These are phyloP conservation scores for Oenanthe sinensis DNA, from an alignment of 129 eudicot species.

Conservation along the genomic window DNA sequence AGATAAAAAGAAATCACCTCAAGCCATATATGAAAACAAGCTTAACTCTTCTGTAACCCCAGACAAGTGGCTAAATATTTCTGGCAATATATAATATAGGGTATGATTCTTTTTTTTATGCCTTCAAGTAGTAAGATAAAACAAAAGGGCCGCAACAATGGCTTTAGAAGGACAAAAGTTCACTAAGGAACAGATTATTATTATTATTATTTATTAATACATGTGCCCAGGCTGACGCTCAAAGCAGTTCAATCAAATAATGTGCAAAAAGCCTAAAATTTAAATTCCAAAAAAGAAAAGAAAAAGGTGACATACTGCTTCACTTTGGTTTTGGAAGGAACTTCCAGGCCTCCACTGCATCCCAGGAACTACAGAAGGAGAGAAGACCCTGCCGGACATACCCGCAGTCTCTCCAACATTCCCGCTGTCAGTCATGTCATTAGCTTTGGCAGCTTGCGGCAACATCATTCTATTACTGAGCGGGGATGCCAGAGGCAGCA, in stretches of 20 bases:
- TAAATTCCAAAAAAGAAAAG: not conserved
- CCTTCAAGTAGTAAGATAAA: not conserved
- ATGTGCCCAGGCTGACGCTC: not conserved
- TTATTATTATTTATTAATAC: not conserved
- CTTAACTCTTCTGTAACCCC: not conserved
- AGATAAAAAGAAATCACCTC: not conserved
- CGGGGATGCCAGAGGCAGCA: conserved; percentile 47
- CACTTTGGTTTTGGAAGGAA: conserved; percentile 78
- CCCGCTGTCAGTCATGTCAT: conserved; percentile 42
- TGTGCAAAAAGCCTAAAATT: not conserved
- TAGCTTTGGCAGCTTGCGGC: conserved; percentile 49
- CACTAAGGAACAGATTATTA: not conserved
- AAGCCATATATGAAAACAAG: not conserved
- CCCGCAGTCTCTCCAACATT: conserved; percentile 49
- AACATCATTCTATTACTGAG: conserved; percentile 64
- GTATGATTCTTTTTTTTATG: not conserved
- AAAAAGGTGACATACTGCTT: conserved; percentile 45
- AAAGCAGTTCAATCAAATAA: not conserved
- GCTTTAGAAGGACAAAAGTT: not conserved
- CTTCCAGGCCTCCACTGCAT: conserved; percentile 99
- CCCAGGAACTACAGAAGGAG: conserved; percentile 71
- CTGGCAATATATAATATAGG: not conserved
- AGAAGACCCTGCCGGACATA: conserved; percentile 57
- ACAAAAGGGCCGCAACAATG: not conserved
- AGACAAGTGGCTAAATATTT: not conserved